Conservation (phyloP, 148 eudicot genomes). For the Arbutus unedo region DNA sequence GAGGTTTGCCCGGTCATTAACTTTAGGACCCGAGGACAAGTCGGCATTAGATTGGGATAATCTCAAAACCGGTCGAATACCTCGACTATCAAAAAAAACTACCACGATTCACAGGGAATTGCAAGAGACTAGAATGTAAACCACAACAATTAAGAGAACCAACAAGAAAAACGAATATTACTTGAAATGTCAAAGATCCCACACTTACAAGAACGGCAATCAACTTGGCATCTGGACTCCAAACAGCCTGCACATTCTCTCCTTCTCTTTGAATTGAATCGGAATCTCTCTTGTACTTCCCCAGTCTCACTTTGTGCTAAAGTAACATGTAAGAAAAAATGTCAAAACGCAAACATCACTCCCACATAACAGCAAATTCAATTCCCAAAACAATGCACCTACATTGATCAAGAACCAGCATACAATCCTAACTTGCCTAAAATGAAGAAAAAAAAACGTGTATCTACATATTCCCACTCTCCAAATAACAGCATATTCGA, state of each 20-base stretch:
- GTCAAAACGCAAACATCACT: constrained; percentile 7
- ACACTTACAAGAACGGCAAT: constrained; percentile 81
- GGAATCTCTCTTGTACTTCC: constrained; percentile 69
- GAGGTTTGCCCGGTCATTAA: too few relatives aligned
- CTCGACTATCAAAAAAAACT: not conserved
- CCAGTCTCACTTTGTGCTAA: constrained; percentile 88
- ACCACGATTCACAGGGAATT: not conserved
- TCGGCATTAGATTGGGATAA: too few relatives aligned
- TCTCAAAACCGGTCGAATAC: too few relatives aligned
- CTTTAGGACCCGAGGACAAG: too few relatives aligned
- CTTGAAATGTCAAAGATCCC: not conserved
- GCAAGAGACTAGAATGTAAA: not conserved
- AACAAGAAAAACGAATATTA: not conserved
- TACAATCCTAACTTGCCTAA: not conserved
- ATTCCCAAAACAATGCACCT: constrained; percentile 4
- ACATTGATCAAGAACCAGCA: not conserved
- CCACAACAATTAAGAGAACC: not conserved
- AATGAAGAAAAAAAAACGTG: not conserved
- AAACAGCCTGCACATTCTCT: constrained; percentile 77
- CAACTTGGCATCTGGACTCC: constrained; percentile 87
- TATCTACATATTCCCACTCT: not conserved
- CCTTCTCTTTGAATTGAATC: constrained; percentile 72
- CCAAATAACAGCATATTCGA: not conserved
- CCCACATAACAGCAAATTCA: not conserved
- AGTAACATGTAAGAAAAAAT: constrained; percentile 9